Base-by-base conservation (phyloP, 1,284 basidiomycete species). In the Leccinum fallax region DNA sequence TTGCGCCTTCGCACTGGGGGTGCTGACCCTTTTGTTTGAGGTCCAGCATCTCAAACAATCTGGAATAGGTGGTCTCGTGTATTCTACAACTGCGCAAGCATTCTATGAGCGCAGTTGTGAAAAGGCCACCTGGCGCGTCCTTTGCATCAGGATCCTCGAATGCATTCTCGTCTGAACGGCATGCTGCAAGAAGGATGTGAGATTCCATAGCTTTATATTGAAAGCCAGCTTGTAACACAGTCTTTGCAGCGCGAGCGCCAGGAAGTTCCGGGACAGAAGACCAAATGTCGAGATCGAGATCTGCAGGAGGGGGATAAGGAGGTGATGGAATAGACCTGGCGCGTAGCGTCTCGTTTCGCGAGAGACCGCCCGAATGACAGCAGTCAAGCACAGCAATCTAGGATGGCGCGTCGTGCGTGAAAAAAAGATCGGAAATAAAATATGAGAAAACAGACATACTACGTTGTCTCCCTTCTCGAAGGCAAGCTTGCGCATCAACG, bases 391-490 rank as follows among this genome's bases (percentile, higher is more conserved):
- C 40, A 28, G 32, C 59, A 21, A 67, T 43, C 67, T 69, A 46
- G 26, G 16, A 59, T 28, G 15, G 15, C 2, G 0, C 43, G 16
- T 21, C 5, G 4, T 38, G 13, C 2, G 26, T 51, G 32, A 34
- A 3, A 58, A 57, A 49, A 4, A 15, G 13, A 6, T 21, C 1
- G 1, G 6, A n/a, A 38, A 6, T 4, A 4, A 16, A 34, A 5
- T 19, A 9, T 19, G 4, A 51, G 24, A 46, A 7, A 46, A 10
- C 4, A 34, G 2, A 60, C 68, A 19, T 55, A 71, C 69, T 64
- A 89, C 83, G 62, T 89, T 89, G 69, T 88, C 77, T 30, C 87
- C 86, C 66, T 89, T 89, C 49, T 68, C 71, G 36, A 69, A 70
- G 9, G 80, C 78, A 32, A 89, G 78, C 48, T 82, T 79, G 34